Conservation (phyloP, 1,284 basidiomycete species). For the Paramarasmius palmivorus region DNA sequence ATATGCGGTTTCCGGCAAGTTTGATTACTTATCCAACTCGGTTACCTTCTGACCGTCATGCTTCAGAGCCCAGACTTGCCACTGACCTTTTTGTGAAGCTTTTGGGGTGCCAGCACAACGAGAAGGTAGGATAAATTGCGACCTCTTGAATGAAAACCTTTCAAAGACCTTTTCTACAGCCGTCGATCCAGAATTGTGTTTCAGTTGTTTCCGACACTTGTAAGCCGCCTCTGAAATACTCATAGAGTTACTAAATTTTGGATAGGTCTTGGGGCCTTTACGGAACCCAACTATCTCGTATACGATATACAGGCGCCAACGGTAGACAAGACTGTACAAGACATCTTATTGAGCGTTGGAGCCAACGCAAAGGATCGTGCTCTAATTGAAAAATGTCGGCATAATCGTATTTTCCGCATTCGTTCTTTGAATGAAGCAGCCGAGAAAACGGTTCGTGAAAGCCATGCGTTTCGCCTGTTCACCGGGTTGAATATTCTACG, state of each 20-base stretch:
- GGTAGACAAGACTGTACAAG: constrained; percentile 35
- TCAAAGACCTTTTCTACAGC: constrained; percentile 34
- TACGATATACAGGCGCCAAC: constrained; percentile 49
- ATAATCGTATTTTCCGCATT: constrained; percentile 46
- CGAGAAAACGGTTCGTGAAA: constrained; percentile 40
- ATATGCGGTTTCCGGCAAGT: constrained; percentile 60
- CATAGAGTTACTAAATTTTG: constrained; percentile 9
- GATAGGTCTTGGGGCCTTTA: constrained; percentile 57
- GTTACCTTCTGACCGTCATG: constrained; percentile 4
- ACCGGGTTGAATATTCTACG: not conserved
- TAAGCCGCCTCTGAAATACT: constrained; percentile 27
- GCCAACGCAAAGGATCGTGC: constrained; percentile 32
- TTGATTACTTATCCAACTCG: not conserved
- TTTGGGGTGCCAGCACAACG: constrained; percentile 67
- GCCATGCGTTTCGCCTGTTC: constrained; percentile 1
- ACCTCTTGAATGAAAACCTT: not conserved
- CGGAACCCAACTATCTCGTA: constrained; percentile 59
- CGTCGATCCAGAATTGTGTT: constrained; percentile 69
- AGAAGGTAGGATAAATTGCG: constrained; percentile 47
- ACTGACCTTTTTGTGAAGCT: constrained; percentile 50
- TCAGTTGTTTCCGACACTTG: constrained; percentile 64
- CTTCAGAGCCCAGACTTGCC: constrained; percentile 50
- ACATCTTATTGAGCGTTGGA: constrained; percentile 39
- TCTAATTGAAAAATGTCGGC: constrained; percentile 43
- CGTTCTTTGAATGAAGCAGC: constrained; percentile 41